A percentile compares a stretch with the other conserved stretches of the same genome.
These are phyloP conservation scores for Nepenthes gracilis DNA, from an alignment of 148 eudicot species.

Conservation along the genomic window DNA sequence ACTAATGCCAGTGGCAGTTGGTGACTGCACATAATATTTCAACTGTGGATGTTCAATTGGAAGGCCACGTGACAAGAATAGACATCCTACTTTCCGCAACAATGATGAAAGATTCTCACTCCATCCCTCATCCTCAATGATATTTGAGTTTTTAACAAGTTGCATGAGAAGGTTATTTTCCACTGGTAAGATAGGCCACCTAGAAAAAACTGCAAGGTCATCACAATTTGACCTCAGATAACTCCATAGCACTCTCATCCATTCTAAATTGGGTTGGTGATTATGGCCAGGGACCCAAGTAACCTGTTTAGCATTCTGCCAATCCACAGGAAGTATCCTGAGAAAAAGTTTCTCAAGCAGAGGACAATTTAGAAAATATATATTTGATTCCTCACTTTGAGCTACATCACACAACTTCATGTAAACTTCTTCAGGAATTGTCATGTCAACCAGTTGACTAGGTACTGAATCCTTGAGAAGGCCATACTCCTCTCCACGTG, in stretches of 20 bases:
- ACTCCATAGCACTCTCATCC: constrained; percentile 79
- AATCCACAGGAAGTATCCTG: constrained; percentile 73
- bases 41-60: constrained; percentile 63
- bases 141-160: constrained; percentile 72
- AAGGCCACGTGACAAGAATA: constrained; percentile 59
- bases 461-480: constrained; percentile 82
- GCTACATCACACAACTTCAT: constrained; percentile 75
- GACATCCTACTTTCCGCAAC: constrained; percentile 76
- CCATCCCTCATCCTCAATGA: constrained; percentile 91
- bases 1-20: constrained; percentile 72
- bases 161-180: constrained; percentile 61
- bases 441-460: constrained; percentile 60
- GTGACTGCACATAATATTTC: constrained; percentile 61
- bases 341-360: constrained; percentile 76
- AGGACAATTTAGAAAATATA: constrained; percentile 61
- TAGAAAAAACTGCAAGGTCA: constrained; percentile 67
- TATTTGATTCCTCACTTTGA: constrained; percentile 56
- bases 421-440: constrained; percentile 54
- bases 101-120: constrained; percentile 86
- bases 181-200: constrained; percentile 96
- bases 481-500: constrained; percentile 60
- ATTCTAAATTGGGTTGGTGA: constrained; percentile 78
- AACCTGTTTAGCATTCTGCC: constrained; percentile 83
- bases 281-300: constrained; percentile 65
- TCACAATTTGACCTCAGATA: constrained; percentile 60